These are phyloP conservation scores for Solanum commersonii DNA, from an alignment of 257 asterid species.

Conservation along the genomic window DNA sequence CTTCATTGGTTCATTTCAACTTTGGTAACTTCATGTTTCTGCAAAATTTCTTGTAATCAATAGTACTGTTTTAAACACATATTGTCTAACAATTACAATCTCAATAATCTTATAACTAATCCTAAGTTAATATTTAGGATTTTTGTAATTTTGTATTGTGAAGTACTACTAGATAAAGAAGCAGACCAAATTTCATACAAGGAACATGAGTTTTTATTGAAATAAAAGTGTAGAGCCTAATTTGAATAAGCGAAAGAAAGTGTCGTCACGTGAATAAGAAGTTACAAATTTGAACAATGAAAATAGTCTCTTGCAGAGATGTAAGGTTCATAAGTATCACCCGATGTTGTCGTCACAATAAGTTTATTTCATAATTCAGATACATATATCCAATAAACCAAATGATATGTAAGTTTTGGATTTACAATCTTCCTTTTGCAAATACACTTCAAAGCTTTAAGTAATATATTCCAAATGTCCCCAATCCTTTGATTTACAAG, in stretches of 20 bases:
- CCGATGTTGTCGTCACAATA: background rate
- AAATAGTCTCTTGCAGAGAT: background rate
- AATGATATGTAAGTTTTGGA: background rate
- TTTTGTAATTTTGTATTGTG: background rate
- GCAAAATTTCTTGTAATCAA: no score
- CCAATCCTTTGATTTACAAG: background rate
- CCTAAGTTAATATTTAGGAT: background rate
- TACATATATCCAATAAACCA: background rate
- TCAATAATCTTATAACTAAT: background rate
- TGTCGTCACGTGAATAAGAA: background rate
- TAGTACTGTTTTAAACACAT: no score
- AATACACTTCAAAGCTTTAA: background rate
- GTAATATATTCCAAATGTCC: background rate
- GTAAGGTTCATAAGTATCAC: background rate
- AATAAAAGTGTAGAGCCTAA: background rate
- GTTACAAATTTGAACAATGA: background rate
- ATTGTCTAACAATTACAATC: background rate
- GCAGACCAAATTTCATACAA: background rate
- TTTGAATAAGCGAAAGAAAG: no score
- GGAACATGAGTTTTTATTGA: background rate
- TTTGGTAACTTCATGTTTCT: no score
- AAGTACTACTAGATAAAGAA: background rate
- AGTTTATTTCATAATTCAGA: background rate
- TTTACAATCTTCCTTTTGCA: background rate
- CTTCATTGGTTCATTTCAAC: no score